A percentile compares a stretch with the other conserved stretches of the same genome.
Conservation (phyloP, 257 asterid species). For the Solanum tarijense region DNA sequence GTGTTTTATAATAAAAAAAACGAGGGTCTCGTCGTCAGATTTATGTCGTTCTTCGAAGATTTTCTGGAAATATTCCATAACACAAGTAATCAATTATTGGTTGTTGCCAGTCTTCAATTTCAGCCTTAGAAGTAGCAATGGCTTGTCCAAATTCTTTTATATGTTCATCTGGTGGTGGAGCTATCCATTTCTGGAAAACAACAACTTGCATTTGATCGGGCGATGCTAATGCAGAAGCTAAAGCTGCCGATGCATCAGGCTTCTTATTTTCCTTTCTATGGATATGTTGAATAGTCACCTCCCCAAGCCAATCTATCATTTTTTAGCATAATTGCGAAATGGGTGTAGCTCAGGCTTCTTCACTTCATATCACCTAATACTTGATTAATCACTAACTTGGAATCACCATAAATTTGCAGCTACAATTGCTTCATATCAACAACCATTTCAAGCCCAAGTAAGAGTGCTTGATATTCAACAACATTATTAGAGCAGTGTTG, state of each 20-base stretch:
- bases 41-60: fast-evolving
- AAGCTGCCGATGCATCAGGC: background rate
- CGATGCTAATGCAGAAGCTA: background rate
- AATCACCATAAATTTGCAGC: background rate
- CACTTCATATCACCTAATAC: background rate
- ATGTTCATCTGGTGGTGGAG: background rate
- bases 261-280: background rate
- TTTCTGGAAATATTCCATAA: no score
- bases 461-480: background rate
- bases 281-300: background rate
- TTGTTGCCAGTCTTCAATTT: background rate
- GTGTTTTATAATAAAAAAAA: no score
- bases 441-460: background rate
- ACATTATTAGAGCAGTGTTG: background rate
- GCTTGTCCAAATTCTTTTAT: background rate
- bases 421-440: background rate
- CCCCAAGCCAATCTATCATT: background rate
- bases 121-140: background rate
- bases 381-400: background rate
- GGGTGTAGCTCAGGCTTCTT: background rate
- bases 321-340: background rate
- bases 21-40: fast-evolving
- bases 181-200: background rate
- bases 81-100: background rate
- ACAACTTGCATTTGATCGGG: background rate